A percentile compares a stretch with the other conserved stretches of the same genome.
Evolutionary conservation across 2,329 filamentous ascomycete species (phyloP).

Genomic region (Sclerotinia nivalis): DNA sequence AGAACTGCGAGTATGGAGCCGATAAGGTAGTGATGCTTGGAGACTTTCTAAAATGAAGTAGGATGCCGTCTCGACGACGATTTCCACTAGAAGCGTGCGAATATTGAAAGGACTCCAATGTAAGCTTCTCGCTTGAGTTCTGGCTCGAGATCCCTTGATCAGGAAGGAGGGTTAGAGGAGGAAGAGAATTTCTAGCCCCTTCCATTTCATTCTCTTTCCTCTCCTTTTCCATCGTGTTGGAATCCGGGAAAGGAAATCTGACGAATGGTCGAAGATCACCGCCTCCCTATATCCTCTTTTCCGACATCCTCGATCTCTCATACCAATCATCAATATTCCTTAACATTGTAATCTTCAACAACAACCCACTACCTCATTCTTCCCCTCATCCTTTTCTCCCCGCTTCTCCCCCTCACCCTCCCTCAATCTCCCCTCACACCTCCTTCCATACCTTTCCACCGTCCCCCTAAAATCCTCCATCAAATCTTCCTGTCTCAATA

Average conservation of each 20-base stretch:
- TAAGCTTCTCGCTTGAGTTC: neutral
- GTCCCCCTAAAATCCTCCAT: conserved; percentile 32
- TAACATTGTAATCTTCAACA: neutral
- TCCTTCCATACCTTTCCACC: conserved; percentile 33
- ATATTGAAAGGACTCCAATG: neutral
- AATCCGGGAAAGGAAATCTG: neutral
- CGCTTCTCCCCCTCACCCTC: neutral
- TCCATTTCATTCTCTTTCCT: too few relatives aligned
- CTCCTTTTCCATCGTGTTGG: neutral
- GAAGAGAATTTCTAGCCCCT: neutral
- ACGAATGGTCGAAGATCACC: neutral
- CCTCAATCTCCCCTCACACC: conserved; percentile 28
- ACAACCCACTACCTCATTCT: neutral
- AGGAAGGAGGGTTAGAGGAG: neutral
- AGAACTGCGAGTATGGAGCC: too few relatives aligned
- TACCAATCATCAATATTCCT: neutral
- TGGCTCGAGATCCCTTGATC: neutral
- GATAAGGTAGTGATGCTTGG: too few relatives aligned
- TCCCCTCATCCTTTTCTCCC: too few relatives aligned
- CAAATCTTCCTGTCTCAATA: conserved; percentile 32
- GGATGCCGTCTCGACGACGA: too few relatives aligned
- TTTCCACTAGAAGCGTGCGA: neutral
- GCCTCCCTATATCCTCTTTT: neutral
- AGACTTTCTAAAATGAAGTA: too few relatives aligned
- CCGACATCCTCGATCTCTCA: neutral